These are phyloP conservation scores for Erodium maritimum DNA, from an alignment of 345 rosid species.

Conservation along the genomic window DNA sequence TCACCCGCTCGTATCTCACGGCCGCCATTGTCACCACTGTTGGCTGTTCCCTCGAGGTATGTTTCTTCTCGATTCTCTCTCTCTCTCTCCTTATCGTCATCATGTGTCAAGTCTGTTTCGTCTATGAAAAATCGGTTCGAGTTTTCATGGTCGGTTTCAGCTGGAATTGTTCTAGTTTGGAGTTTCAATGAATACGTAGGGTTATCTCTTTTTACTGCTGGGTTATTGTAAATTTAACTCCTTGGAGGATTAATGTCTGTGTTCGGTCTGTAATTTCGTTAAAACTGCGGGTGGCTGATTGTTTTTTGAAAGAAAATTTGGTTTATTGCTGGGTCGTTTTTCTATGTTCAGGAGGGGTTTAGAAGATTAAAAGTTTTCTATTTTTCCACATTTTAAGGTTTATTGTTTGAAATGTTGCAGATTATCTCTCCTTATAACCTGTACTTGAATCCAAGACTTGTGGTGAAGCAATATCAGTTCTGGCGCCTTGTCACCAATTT, in stretches of 20 bases:
- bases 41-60: constrained; percentile 93
- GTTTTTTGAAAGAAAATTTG: no score
- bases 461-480: constrained; percentile 75
- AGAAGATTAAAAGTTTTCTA: not conserved
- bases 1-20: constrained; percentile 94
- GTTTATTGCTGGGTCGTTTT: not conserved
- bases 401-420: constrained; percentile 26
- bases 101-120: constrained; percentile 2
- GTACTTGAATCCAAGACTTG: constrained; percentile 73
- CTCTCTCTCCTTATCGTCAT: not conserved
- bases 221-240: constrained; percentile 3
- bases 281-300: no score
- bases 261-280: constrained; percentile 6
- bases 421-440: constrained; percentile 80
- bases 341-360: no score
- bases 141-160: not conserved
- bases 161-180: not conserved
- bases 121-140: not conserved
- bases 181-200: not conserved
- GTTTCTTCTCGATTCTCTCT: not conserved
- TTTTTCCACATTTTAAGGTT: not conserved
- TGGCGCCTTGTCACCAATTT: constrained; percentile 99
- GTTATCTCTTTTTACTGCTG: not conserved
- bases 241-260: not conserved
- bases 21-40: constrained; percentile 85